Base-by-base conservation (phyloP, 345 rosid genomes). In the Salix suchowensis region DNA sequence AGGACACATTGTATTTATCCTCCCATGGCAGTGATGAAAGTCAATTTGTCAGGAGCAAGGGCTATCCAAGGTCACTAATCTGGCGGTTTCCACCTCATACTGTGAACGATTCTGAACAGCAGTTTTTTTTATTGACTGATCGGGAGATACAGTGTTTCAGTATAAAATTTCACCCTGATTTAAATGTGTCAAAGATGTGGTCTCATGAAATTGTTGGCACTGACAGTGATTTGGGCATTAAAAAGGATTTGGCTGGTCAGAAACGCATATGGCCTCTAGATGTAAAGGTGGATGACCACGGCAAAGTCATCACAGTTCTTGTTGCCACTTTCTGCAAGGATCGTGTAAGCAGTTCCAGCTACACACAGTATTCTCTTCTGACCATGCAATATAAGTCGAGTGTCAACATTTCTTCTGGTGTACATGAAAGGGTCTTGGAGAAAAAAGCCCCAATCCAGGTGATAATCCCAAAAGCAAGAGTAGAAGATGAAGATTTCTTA, bases 401-500 rank as follows among this genome's bases (percentile, higher is more conserved):
- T 76, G 81, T 65, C 67, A 84, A 80, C 70, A 39, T 58, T 62
- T 24, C 84, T 24, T 82, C 91, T 74, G 86, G 81, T 60, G 66
- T 61, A 71, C 85, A 80, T 67, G 89, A 90, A 72, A 83, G 87
- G 74, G 81, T 91, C 61, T 85, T 95, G 85, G 98, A 93, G 92
- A 93, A 95, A 86, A 90, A 83, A 79, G 89, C 88, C 84, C 98
- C 96, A 76, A 82, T 89, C 66, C 97, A 95, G 88, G 98, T 89
- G 81, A 90, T 95, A 79, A 93, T 95, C 73, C 98, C 98, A 55
- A 95, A 95, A 89, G 98, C 98, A 78, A 90, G 94, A 86, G 91
- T 93, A 64, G 98, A 95, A 81, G 93, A 91, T 52, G 97, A 91
- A 81, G 88, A 89, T 65, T 88, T 89, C 87, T 89, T 93, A 77